phyloP scores from a whole-genome alignment of 768 basidiomycete species.

The Boletus rubropictus region DNA sequence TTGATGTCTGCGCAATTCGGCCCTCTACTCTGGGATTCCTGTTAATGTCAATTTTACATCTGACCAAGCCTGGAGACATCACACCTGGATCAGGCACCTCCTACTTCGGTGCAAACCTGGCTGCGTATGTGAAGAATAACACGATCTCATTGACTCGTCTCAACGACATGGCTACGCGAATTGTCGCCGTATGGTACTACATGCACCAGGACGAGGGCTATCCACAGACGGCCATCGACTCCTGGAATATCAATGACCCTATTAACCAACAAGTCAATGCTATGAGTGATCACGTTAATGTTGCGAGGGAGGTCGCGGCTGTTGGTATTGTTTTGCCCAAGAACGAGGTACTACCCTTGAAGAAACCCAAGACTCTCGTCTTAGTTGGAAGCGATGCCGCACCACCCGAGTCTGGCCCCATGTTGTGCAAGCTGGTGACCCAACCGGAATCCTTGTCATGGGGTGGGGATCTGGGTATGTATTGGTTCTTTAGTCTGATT shows the following conservation, averaged over 20 bases:
- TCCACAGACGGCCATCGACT: slow-evolving; percentile 22
- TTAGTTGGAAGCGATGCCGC: slow-evolving; percentile 62
- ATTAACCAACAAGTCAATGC: slow-evolving; percentile 48
- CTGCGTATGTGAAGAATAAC: slow-evolving; percentile 53
- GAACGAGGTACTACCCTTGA: slow-evolving; percentile 58
- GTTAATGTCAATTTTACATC: slow-evolving; percentile 33
- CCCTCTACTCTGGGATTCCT: neutral
- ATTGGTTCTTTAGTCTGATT: neutral
- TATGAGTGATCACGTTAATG: slow-evolving; percentile 44
- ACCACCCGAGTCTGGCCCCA: slow-evolving; percentile 62
- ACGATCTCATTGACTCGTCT: slow-evolving; percentile 53
- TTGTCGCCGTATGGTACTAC: slow-evolving; percentile 59
- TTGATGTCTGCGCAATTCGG: slow-evolving; percentile 43
- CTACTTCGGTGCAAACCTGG: slow-evolving; percentile 59
- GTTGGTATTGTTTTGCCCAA: slow-evolving; percentile 66
- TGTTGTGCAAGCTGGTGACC: slow-evolving; percentile 50
- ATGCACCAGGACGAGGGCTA: slow-evolving; percentile 30
- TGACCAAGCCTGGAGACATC: slow-evolving; percentile 71
- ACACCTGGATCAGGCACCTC: slow-evolving; percentile 31
- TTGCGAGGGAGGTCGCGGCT: slow-evolving; percentile 59
- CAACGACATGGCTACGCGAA: slow-evolving; percentile 69
- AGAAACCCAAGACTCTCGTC: slow-evolving; percentile 52
- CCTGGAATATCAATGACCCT: slow-evolving; percentile 26
- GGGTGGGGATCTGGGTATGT: slow-evolving; percentile 82
- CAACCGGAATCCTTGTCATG: slow-evolving; percentile 74